Conservation (phyloP, 306 rosid species). For the Oxytropis ochrocephala region DNA sequence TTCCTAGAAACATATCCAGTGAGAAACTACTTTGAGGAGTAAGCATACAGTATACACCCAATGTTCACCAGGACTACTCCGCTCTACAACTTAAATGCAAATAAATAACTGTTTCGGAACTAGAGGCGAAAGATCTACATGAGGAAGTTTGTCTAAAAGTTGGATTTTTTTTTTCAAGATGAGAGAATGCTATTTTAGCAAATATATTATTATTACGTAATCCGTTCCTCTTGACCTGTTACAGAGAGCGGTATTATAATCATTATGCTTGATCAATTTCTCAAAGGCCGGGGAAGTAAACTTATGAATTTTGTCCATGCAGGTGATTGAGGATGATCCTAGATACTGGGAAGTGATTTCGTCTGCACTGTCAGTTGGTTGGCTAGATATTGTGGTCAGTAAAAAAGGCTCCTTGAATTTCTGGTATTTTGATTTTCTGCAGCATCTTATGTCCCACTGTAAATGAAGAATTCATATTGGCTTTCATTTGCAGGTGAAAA, state of each 20-base stretch:
- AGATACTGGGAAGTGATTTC: constrained; percentile 79
- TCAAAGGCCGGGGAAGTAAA: constrained; percentile 11
- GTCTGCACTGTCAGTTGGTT: constrained; percentile 84
- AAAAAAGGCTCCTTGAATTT: constrained; percentile 18
- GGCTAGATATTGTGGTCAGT: constrained; percentile 92
- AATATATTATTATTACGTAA: background rate
- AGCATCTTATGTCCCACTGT: constrained; percentile 18
- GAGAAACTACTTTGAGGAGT: background rate
- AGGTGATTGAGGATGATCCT: constrained; percentile 80
- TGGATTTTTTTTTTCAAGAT: background rate
- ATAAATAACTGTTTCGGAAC: background rate
- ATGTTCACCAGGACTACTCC: background rate
- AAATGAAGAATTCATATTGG: constrained; percentile 8
- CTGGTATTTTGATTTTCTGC: constrained; percentile 12
- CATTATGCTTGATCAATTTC: constrained; percentile 15
- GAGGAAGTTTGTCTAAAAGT: background rate
- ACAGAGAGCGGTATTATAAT: background rate
- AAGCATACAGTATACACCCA: background rate
- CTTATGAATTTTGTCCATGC: constrained; percentile 23
- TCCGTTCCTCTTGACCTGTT: background rate
- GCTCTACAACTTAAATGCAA: background rate
- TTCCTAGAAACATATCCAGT: background rate
- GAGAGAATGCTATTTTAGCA: background rate
- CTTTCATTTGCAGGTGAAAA: constrained; percentile 65
- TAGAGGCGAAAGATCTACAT: background rate